These are phyloP conservation scores for Neurospora discreta DNA, from an alignment of 495 filamentous ascomycete genomes.

Conservation along the genomic window DNA sequence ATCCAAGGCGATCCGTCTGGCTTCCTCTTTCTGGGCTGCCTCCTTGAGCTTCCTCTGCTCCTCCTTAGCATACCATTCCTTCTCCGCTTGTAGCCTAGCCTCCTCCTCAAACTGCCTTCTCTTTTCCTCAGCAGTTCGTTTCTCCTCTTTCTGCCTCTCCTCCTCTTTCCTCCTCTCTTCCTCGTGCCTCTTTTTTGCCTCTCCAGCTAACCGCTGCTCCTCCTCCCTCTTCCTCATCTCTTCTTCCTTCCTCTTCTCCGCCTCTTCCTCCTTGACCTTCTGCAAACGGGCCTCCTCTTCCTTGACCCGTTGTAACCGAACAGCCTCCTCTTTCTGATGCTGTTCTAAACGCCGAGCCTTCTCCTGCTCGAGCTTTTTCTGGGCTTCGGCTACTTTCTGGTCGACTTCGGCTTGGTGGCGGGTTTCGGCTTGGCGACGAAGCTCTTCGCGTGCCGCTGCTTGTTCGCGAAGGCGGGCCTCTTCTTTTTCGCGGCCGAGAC, in stretches of 20 bases:
- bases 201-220: neutral
- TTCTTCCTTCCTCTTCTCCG: neutral
- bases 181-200: neutral
- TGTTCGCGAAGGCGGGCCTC: neutral
- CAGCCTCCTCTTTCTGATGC: neutral
- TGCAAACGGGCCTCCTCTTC: neutral
- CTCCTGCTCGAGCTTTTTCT: neutral
- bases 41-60: neutral
- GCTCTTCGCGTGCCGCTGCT: neutral
- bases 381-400: neutral
- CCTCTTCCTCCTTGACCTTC: neutral
- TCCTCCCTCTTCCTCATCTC: neutral
- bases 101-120: neutral
- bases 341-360: neutral
- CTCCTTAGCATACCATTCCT: neutral
- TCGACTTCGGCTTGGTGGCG: neutral
- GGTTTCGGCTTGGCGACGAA: neutral
- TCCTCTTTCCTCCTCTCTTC: neutral
- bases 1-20: neutral
- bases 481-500: neutral
- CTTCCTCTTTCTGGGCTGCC: neutral
- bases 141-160: neutral
- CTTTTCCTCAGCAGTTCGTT: neutral
- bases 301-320: neutral
- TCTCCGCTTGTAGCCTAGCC: neutral